Evolutionary conservation across 2,329 filamentous ascomycete genomes (phyloP).

Genomic region (Alternaria metachromatica): DNA sequence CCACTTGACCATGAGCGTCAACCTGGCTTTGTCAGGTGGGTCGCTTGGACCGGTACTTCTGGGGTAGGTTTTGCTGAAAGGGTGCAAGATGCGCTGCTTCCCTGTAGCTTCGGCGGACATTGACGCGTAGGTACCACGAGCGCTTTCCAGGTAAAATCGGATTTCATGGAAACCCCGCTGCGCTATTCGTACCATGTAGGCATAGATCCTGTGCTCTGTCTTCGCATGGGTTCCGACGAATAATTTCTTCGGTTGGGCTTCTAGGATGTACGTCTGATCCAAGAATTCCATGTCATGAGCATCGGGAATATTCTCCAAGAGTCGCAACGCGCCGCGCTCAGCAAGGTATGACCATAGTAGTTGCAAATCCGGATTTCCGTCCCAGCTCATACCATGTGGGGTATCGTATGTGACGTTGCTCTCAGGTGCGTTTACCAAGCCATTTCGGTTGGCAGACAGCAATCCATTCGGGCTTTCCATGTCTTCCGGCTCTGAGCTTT

Average conservation of each 20-base stretch:
- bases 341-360: slow-evolving; percentile 7
- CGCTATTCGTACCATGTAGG: slow-evolving; percentile 7
- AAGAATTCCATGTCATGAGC: slow-evolving; percentile 11
- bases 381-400: not conserved
- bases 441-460: slow-evolving; percentile 1
- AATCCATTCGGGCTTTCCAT: slow-evolving; percentile 1
- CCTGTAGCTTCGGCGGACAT: slow-evolving; percentile 3
- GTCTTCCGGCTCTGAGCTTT: slow-evolving; percentile 15
- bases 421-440: not conserved
- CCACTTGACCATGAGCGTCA: slow-evolving; percentile 13
- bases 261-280: slow-evolving; percentile 5
- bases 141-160: slow-evolving; percentile 8
- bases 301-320: slow-evolving; percentile 16
- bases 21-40: slow-evolving; percentile 3
- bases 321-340: slow-evolving; percentile 4
- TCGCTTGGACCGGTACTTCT: not conserved
- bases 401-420: not conserved
- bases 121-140: not conserved
- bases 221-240: slow-evolving; percentile 11
- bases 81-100: slow-evolving; percentile 15
- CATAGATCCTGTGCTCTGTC: slow-evolving; percentile 14
- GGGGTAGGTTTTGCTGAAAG: slow-evolving; percentile 18
- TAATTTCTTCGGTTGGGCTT: slow-evolving; percentile 16
- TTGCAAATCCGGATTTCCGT: slow-evolving; percentile 4
- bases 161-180: slow-evolving; percentile 8